Evolutionary conservation across 2,329 filamentous ascomycete genomes (phyloP), one percentile per base, ranked within the genome.

Genomic region (Mycosphaerella sp.): DNA sequence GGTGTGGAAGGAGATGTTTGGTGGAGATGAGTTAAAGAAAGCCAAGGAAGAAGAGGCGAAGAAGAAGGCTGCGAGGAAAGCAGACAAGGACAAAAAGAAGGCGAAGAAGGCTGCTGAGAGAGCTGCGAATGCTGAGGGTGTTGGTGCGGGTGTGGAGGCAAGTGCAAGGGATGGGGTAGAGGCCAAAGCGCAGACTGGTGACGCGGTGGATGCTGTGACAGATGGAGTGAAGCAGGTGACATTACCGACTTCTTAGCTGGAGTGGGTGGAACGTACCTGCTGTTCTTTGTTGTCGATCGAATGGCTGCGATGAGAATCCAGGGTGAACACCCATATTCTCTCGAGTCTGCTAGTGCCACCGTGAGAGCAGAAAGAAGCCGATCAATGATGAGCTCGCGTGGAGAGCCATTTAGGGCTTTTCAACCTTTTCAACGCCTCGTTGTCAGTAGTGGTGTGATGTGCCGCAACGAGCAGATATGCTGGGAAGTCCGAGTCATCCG

Each of bases 1-100:
- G 48, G 86, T 92, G 69, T 95, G 90, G 90, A 83, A 86, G 55
- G 81, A 86, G 59, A 79, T 81, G 62, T 95, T 84, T 63, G 84
- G 84, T 48, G 84, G 84, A 6, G 81, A 79, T 17, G 81, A 84
- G 65, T 78, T 79, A 36, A 77, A 85, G 62, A 83, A 88, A 59
- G 85, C 85, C 66, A 86, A 86, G 65, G 84, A 87, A 61, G 86
- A 86, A 66, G 84, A 81, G 42, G 64, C 64, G n/a, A 75, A 78
- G 31, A 77, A 79, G 61, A 76, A 74, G 39, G 75, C 74, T 0
- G 76, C 76, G 2, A 74, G 80, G 51, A 82, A 84, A 70, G 82
- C 79, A 2, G 80, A 87, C 61, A 83, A 89, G 61, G 84, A 89
- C 68, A 82, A 83, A 51, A 79, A 78, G 50, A 78, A 81, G 68